Percentiles rank a stretch among this genome's conserved stretches.
phyloP scores from a whole-genome alignment of 2,329 filamentous ascomycete species.

The Capronia epimyces region DNA sequence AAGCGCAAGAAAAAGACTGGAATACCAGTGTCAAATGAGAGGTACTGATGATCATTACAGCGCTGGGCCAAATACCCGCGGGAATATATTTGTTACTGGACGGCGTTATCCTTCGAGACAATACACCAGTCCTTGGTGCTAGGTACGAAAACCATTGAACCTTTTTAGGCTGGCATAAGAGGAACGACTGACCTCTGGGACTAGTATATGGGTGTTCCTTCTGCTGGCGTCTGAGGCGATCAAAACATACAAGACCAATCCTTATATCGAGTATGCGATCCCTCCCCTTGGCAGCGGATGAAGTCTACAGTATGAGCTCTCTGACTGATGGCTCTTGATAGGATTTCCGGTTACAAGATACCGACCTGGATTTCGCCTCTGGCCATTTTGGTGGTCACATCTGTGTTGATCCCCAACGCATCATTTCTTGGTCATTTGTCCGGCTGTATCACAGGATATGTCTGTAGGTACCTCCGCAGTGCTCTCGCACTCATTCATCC shows the following conservation, averaged over 20 bases:
- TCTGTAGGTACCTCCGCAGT: slow-evolving; percentile 53
- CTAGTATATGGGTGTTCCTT: slow-evolving; percentile 86
- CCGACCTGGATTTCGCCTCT: slow-evolving; percentile 90
- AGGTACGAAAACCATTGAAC: slow-evolving; percentile 52
- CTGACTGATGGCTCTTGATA: slow-evolving; percentile 29
- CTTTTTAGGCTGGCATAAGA: background rate
- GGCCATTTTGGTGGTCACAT: slow-evolving; percentile 66
- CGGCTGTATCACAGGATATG: slow-evolving; percentile 76
- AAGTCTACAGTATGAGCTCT: background rate
- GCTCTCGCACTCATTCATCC: background rate
- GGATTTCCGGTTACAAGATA: slow-evolving; percentile 61
- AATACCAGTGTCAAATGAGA: background rate
- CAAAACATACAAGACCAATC: slow-evolving; percentile 75
- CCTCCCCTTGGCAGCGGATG: background rate
- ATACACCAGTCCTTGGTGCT: slow-evolving; percentile 72
- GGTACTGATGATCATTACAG: slow-evolving; percentile 39
- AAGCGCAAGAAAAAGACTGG: background rate
- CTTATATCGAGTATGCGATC: slow-evolving; percentile 57
- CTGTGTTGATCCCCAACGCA: slow-evolving; percentile 71
- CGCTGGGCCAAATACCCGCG: slow-evolving; percentile 74
- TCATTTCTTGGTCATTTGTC: slow-evolving; percentile 83
- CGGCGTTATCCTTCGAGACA: slow-evolving; percentile 62
- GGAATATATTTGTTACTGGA: slow-evolving; percentile 75
- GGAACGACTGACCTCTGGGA: slow-evolving; percentile 14
- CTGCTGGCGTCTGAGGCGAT: slow-evolving; percentile 80